phyloP scores from a whole-genome alignment of 306 rosid species.

The Sindora glabra region DNA sequence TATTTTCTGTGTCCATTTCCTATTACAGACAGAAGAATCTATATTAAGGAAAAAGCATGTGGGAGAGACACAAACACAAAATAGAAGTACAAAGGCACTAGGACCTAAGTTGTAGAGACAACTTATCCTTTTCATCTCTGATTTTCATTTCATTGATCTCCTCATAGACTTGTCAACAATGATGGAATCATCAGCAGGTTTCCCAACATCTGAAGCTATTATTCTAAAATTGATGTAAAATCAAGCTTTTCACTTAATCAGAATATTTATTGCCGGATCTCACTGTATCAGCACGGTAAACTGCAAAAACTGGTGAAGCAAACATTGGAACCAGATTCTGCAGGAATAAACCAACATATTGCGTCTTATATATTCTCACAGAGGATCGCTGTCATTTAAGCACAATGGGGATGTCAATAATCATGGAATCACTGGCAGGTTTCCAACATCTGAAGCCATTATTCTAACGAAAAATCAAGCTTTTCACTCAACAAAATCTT shows the following conservation, averaged over 20 bases:
- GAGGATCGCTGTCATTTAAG: neutral
- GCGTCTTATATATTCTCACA: neutral
- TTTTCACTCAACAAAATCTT: too few species aligned
- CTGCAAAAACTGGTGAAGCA: neutral
- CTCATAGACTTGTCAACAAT: conserved; percentile 44
- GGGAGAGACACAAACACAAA: neutral
- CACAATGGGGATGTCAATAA: neutral
- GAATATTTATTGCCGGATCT: neutral
- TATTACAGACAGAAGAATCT: neutral
- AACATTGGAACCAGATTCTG: neutral
- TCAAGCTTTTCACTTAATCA: neutral
- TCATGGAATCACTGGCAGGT: too few species aligned
- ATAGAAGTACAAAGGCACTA: neutral
- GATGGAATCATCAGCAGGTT: conserved; percentile 13
- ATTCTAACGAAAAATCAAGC: too few species aligned
- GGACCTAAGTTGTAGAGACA: neutral
- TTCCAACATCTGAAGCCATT: too few species aligned
- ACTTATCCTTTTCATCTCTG: conserved; percentile 49
- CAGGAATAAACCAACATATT: neutral
- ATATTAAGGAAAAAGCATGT: neutral
- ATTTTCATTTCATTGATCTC: conserved; percentile 61
- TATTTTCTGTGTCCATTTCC: conserved; percentile 54
- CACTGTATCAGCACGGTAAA: neutral
- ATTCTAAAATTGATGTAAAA: neutral
- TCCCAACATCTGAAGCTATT: conserved; percentile 37